Percentiles rank a stretch among this genome's conserved stretches.
These are phyloP conservation scores for Setaria viridis DNA, from an alignment of 202 grass and related monocot genomes.

Conservation along the genomic window DNA sequence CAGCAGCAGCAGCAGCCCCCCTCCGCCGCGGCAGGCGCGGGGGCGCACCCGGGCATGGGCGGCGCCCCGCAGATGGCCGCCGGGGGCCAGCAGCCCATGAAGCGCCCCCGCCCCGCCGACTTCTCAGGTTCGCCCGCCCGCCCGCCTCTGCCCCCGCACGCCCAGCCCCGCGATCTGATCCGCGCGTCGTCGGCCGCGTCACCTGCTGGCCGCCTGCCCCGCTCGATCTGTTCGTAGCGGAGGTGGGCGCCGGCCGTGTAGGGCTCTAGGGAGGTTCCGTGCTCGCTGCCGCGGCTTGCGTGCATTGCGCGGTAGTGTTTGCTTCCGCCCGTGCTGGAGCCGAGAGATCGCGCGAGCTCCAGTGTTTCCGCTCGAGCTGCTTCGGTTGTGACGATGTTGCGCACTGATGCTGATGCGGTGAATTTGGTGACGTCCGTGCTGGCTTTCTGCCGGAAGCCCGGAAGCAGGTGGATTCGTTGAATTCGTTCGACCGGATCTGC, in stretches of 20 bases:
- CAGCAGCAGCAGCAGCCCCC: slow-evolving; percentile 36
- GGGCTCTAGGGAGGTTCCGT: slow-evolving; percentile 13
- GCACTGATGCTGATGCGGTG: not conserved
- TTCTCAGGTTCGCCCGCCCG: slow-evolving; percentile 56
- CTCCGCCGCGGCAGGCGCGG: not conserved
- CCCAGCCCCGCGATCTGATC: not conserved
- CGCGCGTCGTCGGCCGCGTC: not conserved
- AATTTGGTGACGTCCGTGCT: not conserved
- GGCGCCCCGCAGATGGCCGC: slow-evolving; percentile 19
- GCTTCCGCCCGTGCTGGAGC: not conserved
- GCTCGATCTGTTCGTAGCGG: not conserved
- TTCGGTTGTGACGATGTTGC: not conserved
- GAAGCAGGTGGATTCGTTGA: not conserved
- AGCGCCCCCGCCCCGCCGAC: slow-evolving; percentile 74
- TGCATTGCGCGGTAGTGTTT: not conserved
- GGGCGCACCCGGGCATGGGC: not conserved
- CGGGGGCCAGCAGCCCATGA: slow-evolving; percentile 51
- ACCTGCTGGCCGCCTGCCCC: not conserved
- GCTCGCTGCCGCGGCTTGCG: not conserved
- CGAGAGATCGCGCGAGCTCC: not conserved
- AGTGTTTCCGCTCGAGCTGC: not conserved
- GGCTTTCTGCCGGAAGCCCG: not conserved
- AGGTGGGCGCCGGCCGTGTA: not conserved
- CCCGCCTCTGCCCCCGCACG: not conserved
- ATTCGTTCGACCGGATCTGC: not conserved